Evolutionary conservation across 2,329 filamentous ascomycete species (phyloP).

Genomic region (Spiromastix sp.): DNA sequence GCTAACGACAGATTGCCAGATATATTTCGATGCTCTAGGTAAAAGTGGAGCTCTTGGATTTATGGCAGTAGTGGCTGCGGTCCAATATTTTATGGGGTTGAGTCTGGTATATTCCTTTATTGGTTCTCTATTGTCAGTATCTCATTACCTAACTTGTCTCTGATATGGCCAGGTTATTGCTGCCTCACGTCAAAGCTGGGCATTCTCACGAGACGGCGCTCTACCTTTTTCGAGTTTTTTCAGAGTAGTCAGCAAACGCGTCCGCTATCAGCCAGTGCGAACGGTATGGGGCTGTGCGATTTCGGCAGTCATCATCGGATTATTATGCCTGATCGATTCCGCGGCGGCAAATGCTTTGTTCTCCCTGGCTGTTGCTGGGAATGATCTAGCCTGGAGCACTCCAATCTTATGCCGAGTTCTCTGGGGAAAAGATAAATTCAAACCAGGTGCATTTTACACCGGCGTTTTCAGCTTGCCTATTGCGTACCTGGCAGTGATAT

Average conservation of each 20-base stretch:
- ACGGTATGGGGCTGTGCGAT: conserved; percentile 45
- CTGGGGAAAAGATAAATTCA: conserved; percentile 49
- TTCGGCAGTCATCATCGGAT: conserved; percentile 43
- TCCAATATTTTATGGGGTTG: conserved; percentile 53
- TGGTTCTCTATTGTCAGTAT: not conserved
- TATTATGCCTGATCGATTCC: conserved; percentile 48
- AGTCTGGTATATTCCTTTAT: conserved; percentile 30
- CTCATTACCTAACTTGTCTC: conserved; percentile 11
- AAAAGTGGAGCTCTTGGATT: conserved; percentile 49
- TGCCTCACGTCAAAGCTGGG: conserved; percentile 52
- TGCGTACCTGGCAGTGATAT: conserved; percentile 43
- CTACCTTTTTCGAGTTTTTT: conserved; percentile 51
- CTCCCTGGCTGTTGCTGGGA: conserved; percentile 48
- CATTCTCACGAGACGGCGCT: conserved; percentile 52
- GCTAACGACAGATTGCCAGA: too few species aligned
- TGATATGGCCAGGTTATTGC: conserved; percentile 37
- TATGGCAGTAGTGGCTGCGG: conserved; percentile 49
- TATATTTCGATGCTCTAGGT: conserved; percentile 51
- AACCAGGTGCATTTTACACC: conserved; percentile 50
- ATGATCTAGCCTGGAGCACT: conserved; percentile 50
- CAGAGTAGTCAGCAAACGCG: conserved; percentile 42
- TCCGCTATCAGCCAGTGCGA: conserved; percentile 49
- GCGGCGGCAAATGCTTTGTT: conserved; percentile 51
- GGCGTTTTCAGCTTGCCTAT: conserved; percentile 43
- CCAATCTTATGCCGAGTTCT: conserved; percentile 49